phyloP scores from a whole-genome alignment of 768 basidiomycete species.

The Pisolithus marmoratus region DNA sequence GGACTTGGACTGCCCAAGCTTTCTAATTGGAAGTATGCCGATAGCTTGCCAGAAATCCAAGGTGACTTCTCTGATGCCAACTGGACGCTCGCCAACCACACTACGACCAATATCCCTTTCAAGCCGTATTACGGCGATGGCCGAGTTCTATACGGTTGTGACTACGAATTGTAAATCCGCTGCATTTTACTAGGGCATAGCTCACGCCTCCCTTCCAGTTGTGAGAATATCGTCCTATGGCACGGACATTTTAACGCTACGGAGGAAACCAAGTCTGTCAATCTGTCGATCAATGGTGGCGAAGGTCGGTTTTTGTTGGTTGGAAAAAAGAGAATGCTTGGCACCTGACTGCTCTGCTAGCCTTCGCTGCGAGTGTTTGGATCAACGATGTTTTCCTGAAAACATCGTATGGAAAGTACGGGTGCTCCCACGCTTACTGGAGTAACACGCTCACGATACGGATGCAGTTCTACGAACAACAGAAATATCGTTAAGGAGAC shows the following conservation, averaged over 20 bases:
- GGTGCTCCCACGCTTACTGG: slow-evolving; percentile 1
- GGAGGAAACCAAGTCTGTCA: slow-evolving; percentile 55
- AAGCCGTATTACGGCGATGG: slow-evolving; percentile 72
- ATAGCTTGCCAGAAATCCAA: slow-evolving; percentile 69
- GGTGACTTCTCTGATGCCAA: slow-evolving; percentile 50
- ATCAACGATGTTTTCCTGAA: slow-evolving; percentile 66
- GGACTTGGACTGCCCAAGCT: slow-evolving; percentile 43
- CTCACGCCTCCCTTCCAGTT: slow-evolving; percentile 37
- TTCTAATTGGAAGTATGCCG: slow-evolving; percentile 65
- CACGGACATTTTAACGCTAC: slow-evolving; percentile 71
- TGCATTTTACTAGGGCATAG: background rate
- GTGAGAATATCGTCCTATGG: slow-evolving; percentile 79
- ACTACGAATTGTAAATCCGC: slow-evolving; percentile 70
- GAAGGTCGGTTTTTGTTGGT: slow-evolving; percentile 40
- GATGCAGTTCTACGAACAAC: slow-evolving; percentile 60
- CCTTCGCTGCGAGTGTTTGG: slow-evolving; percentile 82
- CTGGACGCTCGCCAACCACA: slow-evolving; percentile 68
- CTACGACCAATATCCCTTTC: slow-evolving; percentile 65
- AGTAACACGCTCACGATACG: background rate
- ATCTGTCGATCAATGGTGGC: slow-evolving; percentile 77
- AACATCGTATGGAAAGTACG: slow-evolving; percentile 72
- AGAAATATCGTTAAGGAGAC: slow-evolving; percentile 55
- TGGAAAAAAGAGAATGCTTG: background rate
- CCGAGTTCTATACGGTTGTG: slow-evolving; percentile 76
- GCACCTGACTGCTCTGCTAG: slow-evolving; percentile 19